phyloP scores from a whole-genome alignment of 2,329 filamentous ascomycete species.

The Blastomyces percursus region DNA sequence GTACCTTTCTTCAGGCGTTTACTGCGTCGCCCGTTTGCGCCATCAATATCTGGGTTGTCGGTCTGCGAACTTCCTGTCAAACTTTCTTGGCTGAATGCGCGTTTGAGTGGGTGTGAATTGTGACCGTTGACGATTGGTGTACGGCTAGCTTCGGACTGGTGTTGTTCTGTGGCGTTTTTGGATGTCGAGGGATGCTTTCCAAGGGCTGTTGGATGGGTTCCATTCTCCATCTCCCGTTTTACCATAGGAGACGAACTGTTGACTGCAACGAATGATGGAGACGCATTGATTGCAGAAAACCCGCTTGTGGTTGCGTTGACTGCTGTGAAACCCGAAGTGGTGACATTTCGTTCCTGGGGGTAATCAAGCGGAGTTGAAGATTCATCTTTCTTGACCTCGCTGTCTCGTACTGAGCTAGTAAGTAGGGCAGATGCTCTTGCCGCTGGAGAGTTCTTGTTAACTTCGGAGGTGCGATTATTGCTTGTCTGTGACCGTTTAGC shows the following conservation, averaged over 20 bases:
- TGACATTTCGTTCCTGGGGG: slow-evolving; percentile 30
- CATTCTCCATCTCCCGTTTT: slow-evolving; percentile 44
- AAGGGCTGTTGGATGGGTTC: slow-evolving; percentile 50
- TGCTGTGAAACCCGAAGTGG: slow-evolving; percentile 53
- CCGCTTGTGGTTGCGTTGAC: slow-evolving; percentile 51
- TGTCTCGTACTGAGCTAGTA: slow-evolving; percentile 43
- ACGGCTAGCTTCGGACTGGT: slow-evolving; percentile 44
- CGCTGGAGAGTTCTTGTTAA: slow-evolving; percentile 57
- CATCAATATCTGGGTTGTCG: slow-evolving; percentile 46
- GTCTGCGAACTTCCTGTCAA: slow-evolving; percentile 31
- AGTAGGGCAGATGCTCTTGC: slow-evolving; percentile 47
- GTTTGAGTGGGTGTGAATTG: slow-evolving; percentile 55
- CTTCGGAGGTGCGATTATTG: slow-evolving; percentile 38
- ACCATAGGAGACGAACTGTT: slow-evolving; percentile 29
- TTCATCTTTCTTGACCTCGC: slow-evolving; percentile 24
- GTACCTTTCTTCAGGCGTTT: slow-evolving; percentile 84
- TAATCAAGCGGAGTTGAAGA: slow-evolving; percentile 27
- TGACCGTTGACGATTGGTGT: slow-evolving; percentile 44
- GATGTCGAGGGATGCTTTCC: slow-evolving; percentile 53
- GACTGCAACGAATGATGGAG: slow-evolving; percentile 34
- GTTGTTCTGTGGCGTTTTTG: slow-evolving; percentile 55
- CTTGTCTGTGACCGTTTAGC: slow-evolving; percentile 37
- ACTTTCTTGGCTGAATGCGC: slow-evolving; percentile 56
- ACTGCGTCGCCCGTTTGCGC: slow-evolving; percentile 63
- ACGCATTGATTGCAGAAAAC: slow-evolving; percentile 51